Percentiles rank a stretch among this genome's conserved stretches.
These are phyloP conservation scores for Populus hybrid DNA, from an alignment of 441 rosid genomes.

Conservation along the genomic window DNA sequence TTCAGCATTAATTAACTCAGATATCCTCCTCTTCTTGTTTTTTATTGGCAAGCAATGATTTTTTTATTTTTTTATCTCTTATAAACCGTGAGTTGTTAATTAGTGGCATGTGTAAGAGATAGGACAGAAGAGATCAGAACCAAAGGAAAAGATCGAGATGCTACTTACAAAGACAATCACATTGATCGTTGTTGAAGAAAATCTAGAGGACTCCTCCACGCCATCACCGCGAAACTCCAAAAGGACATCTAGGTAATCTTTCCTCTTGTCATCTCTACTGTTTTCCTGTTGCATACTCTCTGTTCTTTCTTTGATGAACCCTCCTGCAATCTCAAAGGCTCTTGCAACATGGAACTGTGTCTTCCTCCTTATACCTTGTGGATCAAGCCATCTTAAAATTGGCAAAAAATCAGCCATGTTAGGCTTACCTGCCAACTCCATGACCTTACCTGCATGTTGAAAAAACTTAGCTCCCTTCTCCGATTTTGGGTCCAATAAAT, in stretches of 20 bases:
- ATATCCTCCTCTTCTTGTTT: no score
- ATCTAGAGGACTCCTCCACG: constrained; percentile 27
- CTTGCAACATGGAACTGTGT: constrained; percentile 52
- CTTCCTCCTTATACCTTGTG: constrained; percentile 59
- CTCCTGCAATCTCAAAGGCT: constrained; percentile 57
- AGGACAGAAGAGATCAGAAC: neutral
- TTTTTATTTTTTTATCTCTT: no score
- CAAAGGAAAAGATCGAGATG: neutral
- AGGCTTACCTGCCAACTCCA: constrained; percentile 77
- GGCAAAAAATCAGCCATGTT: constrained; percentile 74
- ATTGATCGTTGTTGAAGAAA: constrained; percentile 12
- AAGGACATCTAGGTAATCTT: constrained; percentile 28
- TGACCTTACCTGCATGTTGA: constrained; percentile 60
- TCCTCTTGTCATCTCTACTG: constrained; percentile 15
- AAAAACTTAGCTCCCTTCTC: constrained; percentile 57
- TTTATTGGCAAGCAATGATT: no score
- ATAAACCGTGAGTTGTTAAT: no score
- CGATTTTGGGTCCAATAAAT: constrained; percentile 61
- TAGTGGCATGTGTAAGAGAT: no score
- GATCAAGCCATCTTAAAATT: constrained; percentile 57
- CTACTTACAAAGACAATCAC: constrained; percentile 20
- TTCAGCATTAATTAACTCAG: no score
- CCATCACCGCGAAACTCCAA: constrained; percentile 36
- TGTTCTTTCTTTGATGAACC: constrained; percentile 53
- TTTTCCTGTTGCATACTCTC: constrained; percentile 16